Evolutionary conservation across 805 yeast genomes (phyloP).

Genomic region (Nakazawaea ernobii): DNA sequence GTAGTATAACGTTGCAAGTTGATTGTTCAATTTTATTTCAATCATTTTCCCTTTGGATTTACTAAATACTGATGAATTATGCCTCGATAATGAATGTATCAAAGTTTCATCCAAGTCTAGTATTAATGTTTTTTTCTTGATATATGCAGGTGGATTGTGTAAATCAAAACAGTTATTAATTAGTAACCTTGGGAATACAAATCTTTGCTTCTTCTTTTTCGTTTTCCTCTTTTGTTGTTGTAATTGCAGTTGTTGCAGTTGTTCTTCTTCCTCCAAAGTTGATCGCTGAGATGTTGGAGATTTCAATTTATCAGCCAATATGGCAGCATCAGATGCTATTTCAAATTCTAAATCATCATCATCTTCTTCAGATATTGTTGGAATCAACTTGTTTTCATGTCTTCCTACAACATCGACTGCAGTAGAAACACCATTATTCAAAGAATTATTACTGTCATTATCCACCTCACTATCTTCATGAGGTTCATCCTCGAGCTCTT

Average conservation of each 20-base stretch:
- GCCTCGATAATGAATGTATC: conserved; percentile 82
- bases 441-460: not conserved
- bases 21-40: conserved; percentile 67
- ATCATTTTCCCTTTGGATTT: conserved; percentile 60
- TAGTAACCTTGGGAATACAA: conserved; percentile 27
- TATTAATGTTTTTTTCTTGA: conserved; percentile 58
- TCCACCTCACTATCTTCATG: not conserved
- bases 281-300: conserved; percentile 21
- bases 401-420: not conserved
- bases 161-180: conserved; percentile 25
- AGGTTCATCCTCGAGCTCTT: no score
- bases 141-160: conserved; percentile 22
- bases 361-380: conserved; percentile 25
- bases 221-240: conserved; percentile 3
- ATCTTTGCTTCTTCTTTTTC: conserved; percentile 15
- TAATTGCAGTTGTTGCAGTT: not conserved
- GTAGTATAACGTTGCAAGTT: conserved; percentile 75
- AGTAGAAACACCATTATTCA: not conserved
- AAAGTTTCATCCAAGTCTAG: conserved; percentile 92
- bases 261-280: conserved; percentile 4
- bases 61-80: conserved; percentile 36
- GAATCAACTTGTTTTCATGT: conserved; percentile 11
- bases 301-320: conserved; percentile 26
- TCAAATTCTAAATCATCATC: conserved; percentile 28
- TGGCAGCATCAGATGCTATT: conserved; percentile 12